Base-by-base conservation (phyloP, 306 rosid species). In the Cucurbita pepo region DNA sequence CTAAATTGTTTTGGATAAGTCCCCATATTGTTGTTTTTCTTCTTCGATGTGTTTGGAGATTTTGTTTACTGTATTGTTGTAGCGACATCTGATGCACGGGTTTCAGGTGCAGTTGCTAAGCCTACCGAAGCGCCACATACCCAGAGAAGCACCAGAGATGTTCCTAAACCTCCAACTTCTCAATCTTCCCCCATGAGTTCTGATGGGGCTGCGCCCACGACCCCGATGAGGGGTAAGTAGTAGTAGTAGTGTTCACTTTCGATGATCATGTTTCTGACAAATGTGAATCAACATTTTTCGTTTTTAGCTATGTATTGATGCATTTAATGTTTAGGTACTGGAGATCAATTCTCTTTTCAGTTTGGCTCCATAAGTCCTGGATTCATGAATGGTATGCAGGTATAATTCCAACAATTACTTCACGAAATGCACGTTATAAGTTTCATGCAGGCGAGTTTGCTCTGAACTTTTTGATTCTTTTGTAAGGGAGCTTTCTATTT, bases 361-460 rank as follows among this genome's bases (percentile, higher is more conserved):
- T 95, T 95, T 80, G 99, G 99, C 63, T 84, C 99, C 13, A 83
- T 95, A 45, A 83, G 77, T 80, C 97, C 99, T 44, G 85, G 84
- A 48, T 74, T 83, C 72, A 72, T 91, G 86, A 89, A 89, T 77
- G 91, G 83, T 52, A 80, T 91, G 88, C 88, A 84, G 74, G 97
- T 95, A 85, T 61, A 80, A 44, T 77, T 76, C 71, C 75, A 51
- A 15, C 18, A 47, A 64, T 10, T 71, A 16, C 4, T 70, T 54
- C 64, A 12, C 62, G 75, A 65, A 69, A 76, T 67, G 72, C 22
- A 6, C 11, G 18, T 41, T 78, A 79, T 19, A 25, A 30, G 47
- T 69, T 51, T 16, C 8, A 48, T 18, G 14, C 56, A 56, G 38
- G 72, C 76, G 45, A 43, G 36, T 30, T n/a, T 45, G 43, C 38